phyloP scores from a whole-genome alignment of 2,329 filamentous ascomycete genomes.

The Emericellopsis cladophorae region DNA sequence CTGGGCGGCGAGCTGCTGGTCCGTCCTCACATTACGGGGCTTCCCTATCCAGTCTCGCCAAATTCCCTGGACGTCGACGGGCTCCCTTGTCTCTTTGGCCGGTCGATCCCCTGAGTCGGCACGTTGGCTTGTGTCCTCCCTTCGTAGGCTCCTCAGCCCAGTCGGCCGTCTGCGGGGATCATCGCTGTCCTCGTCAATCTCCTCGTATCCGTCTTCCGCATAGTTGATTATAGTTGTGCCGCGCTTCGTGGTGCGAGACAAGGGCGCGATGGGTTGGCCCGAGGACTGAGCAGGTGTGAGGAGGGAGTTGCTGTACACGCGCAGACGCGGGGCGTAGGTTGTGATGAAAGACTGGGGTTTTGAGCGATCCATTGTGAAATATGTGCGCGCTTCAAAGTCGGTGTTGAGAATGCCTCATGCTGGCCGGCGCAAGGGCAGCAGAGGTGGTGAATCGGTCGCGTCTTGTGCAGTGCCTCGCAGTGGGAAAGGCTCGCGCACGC shows the following conservation, averaged over 20 bases:
- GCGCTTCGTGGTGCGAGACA: slow-evolving; percentile 84
- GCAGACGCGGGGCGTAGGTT: slow-evolving; percentile 81
- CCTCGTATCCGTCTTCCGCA: slow-evolving; percentile 89
- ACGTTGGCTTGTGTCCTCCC: slow-evolving; percentile 55
- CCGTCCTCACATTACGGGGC: slow-evolving; percentile 38
- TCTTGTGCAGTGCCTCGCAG: too few relatives aligned
- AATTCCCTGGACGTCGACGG: slow-evolving; percentile 77
- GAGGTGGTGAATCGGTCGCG: too few relatives aligned
- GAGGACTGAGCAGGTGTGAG: slow-evolving; percentile 70
- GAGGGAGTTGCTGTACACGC: slow-evolving; percentile 83
- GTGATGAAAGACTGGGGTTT: slow-evolving; percentile 79
- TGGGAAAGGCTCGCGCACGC: too few relatives aligned
- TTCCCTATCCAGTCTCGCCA: slow-evolving; percentile 96
- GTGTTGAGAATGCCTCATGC: slow-evolving; percentile 1
- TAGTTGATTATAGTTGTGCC: slow-evolving; percentile 97
- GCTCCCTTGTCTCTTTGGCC: slow-evolving; percentile 67
- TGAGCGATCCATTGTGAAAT: slow-evolving; percentile 33
- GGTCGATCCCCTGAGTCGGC: slow-evolving; percentile 60
- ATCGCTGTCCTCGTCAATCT: slow-evolving; percentile 60
- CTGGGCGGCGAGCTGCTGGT: slow-evolving; percentile 49
- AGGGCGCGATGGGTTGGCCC: slow-evolving; percentile 47
- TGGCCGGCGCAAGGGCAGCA: slow-evolving; percentile 6
- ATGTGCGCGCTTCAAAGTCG: not conserved
- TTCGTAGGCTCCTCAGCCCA: slow-evolving; percentile 69
- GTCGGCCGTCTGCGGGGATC: slow-evolving; percentile 68